A percentile compares a stretch with the other conserved stretches of the same genome.
Evolutionary conservation across 148 eudicot genomes (phyloP).

Genomic region (Dysphania ambrosioides): DNA sequence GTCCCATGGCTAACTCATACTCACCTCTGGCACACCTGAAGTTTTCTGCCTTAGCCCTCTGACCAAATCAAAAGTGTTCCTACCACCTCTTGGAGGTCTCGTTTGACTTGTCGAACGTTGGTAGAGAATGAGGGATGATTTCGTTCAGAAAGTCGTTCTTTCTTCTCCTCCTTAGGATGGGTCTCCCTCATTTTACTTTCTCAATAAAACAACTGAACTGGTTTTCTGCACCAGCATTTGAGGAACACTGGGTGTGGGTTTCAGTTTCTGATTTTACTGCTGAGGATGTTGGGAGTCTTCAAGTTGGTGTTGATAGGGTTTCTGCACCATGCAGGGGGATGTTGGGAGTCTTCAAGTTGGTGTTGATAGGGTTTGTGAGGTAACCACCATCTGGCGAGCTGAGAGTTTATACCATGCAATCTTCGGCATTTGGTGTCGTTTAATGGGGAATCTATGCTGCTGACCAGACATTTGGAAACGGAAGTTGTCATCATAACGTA

Average conservation of each 20-base stretch:
- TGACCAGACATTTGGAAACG: slow-evolving; percentile 41
- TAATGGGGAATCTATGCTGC: slow-evolving; percentile 36
- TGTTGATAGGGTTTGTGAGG: slow-evolving; percentile 24
- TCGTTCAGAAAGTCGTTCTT: slow-evolving; percentile 54
- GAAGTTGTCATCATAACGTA: slow-evolving; percentile 31
- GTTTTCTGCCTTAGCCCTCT: slow-evolving; percentile 59
- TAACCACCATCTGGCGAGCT: slow-evolving; percentile 25
- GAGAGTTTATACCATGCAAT: slow-evolving; percentile 45
- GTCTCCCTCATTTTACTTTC: slow-evolving; percentile 15
- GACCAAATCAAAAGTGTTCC: slow-evolving; percentile 33
- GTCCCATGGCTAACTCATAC: slow-evolving; percentile 54
- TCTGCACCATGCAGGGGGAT: slow-evolving; percentile 49
- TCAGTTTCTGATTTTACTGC: slow-evolving; percentile 30
- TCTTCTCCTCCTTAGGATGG: slow-evolving; percentile 42
- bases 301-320: slow-evolving; percentile 22
- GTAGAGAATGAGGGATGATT: slow-evolving; percentile 63
- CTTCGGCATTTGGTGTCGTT: slow-evolving; percentile 56
- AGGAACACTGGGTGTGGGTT: slow-evolving; percentile 45
- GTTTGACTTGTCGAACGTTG: slow-evolving; percentile 44
- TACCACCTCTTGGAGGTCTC: slow-evolving; percentile 48
- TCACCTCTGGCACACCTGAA: slow-evolving; percentile 45
- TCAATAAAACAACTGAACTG: slow-evolving; percentile 35
- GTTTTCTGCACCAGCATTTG: slow-evolving; percentile 53
- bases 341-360: slow-evolving; percentile 43
- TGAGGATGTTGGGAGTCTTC: slow-evolving; percentile 64